Base-by-base conservation (phyloP, 2,329 filamentous ascomycete genomes). In the Fusarium chuoi region DNA sequence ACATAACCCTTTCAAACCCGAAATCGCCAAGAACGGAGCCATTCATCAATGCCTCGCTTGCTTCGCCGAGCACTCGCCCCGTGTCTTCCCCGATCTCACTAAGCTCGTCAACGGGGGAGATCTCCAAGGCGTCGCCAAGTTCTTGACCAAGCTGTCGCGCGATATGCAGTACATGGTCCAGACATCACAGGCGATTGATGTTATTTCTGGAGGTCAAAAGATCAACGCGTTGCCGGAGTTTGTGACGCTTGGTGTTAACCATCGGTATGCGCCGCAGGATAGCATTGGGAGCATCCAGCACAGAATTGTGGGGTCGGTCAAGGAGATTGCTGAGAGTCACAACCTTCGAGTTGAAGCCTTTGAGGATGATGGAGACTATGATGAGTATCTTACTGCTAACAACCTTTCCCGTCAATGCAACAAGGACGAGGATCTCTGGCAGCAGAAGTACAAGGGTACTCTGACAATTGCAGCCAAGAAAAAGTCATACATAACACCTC, bases 141-240 rank as follows among this genome's bases (percentile, higher is more conserved):
- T 75, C 30, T 44, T 82, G 30, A 74, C 76, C 5, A 45, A 59
- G 24, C 14, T 59, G 8, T 71, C 75, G 18, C 63, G 61, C 5
- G 36, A 68, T 1, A 55, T 66, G 12, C 83, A 84, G 58, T 91
- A 88, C 75, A 83, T 88, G 18, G 86, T 92, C 64, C 88, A 88
- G 42, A 92, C 89, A 0, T 90, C 89, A 0, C 85, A 88, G 41
- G 87, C 90, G 0, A 85, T 90, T 2, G 89, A 91, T 75, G 79
- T 89, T 12, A 89, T 93, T 68, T 75, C 77, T 4, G 91, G 91
- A 3, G 91, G 91, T 2, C 83, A 88, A 45, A 93, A 92, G 81
- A 86, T 87, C 75, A 92, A 93, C 65, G 89, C 90, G 0, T 84
- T 93, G 20, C 91, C 91, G 0, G 91, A 93, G 76, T 83, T 84